A percentile compares a stretch with the other conserved stretches of the same genome.
Conservation (phyloP, 139 green algal species). For the Chloropicon primus region DNA sequence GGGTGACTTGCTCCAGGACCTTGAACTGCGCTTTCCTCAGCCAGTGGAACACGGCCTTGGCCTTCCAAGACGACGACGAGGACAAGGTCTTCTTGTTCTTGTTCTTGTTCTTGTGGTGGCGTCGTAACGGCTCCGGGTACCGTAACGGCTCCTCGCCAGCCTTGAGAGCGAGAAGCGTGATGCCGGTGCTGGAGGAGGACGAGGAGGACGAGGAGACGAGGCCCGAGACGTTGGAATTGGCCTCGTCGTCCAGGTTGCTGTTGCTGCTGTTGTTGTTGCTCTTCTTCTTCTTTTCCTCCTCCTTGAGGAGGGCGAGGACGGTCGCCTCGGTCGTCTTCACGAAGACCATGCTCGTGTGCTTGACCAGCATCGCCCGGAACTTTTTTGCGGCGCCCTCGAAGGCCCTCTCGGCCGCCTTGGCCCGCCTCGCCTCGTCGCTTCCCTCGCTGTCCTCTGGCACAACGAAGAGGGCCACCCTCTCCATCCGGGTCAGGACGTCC, state of each 20-base stretch:
- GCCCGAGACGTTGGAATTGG: too few species aligned
- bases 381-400: neutral
- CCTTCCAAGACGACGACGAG: neutral
- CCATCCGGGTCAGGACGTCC: neutral
- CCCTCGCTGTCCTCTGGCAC: neutral
- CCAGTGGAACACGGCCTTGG: neutral
- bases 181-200: neutral
- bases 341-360: neutral
- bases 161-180: neutral
- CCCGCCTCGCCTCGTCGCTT: neutral
- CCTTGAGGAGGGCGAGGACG: neutral
- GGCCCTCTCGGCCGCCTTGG: neutral
- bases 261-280: neutral
- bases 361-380: neutral
- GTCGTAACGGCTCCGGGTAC: neutral
- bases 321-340: neutral
- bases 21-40: slow-evolving; percentile 1
- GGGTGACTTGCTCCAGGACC: slow-evolving; percentile 10
- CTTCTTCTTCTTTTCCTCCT: neutral
- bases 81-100: neutral
- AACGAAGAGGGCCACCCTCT: neutral
- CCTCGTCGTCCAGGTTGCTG: neutral
- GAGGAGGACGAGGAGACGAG: too few species aligned
- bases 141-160: neutral
- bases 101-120: neutral